These are phyloP conservation scores for Aspergillus brunneoviolaceus DNA, from an alignment of 2,329 filamentous ascomycete genomes.

Conservation along the genomic window DNA sequence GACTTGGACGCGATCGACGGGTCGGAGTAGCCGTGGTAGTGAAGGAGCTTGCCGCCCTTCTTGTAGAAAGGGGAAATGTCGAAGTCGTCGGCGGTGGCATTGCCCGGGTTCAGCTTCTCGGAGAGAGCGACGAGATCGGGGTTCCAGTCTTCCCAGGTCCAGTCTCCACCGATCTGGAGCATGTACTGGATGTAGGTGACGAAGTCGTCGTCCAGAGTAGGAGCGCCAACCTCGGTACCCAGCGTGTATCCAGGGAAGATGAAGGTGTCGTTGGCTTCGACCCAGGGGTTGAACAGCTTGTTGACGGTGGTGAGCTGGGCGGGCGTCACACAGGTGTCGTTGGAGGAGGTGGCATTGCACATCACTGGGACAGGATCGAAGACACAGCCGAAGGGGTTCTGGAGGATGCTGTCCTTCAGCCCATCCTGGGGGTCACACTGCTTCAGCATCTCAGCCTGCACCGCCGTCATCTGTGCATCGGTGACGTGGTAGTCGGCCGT, in stretches of 20 bases:
- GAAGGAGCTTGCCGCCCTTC: conserved; percentile 17
- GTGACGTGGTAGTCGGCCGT: conserved; percentile 48
- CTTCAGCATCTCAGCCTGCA: conserved; percentile 47
- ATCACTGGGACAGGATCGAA: conserved; percentile 32
- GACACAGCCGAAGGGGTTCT: conserved; percentile 47
- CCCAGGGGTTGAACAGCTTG: conserved; percentile 9
- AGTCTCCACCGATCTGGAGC: conserved; percentile 42
- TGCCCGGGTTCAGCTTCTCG: conserved; percentile 11
- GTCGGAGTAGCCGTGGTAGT: conserved; percentile 21
- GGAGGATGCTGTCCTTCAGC: conserved; percentile 52
- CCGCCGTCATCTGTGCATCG: conserved; percentile 42
- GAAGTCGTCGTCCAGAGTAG: conserved; percentile 11
- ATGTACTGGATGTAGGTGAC: conserved; percentile 13
- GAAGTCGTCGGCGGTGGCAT: conserved; percentile 12
- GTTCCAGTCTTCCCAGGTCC: conserved; percentile 33
- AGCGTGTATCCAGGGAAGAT: conserved; percentile 15
- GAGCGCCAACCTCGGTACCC: conserved; percentile 10
- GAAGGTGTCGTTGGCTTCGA: conserved; percentile 32
- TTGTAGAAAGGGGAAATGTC: conserved; percentile 15
- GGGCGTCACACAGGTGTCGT: conserved; percentile 43
- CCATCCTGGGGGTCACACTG: conserved; percentile 56
- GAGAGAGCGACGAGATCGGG: conserved; percentile 41
- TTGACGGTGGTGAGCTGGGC: conserved; percentile 44
- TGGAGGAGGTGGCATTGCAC: conserved; percentile 31
- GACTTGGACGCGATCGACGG: conserved; percentile 14